Evolutionary conservation across 768 basidiomycete species (phyloP), one percentile per base, ranked within the genome.

Genomic region (Agaricus blazei): DNA sequence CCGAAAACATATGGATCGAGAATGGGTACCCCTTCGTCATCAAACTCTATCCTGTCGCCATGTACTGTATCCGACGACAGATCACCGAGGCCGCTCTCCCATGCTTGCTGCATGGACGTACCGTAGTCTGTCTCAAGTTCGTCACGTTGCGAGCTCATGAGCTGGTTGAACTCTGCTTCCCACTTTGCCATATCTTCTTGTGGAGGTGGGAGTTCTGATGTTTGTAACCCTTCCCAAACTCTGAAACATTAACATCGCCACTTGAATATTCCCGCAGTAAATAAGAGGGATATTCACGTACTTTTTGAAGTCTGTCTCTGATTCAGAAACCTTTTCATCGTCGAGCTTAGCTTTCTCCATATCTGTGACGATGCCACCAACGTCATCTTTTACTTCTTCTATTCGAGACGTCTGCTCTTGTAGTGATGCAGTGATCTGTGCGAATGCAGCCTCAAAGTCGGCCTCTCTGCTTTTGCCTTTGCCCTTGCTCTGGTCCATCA

Each of bases 371-470:
- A 79, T 62, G 64, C 86, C 84, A 23, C 78, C 82, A 12, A 87
- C 45, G 19, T 57, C 60, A 5, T 80, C 49, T 73, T 71, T 15
- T 79, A 77, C 47, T 68, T 73, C 29, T 74, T 72, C 26, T 68
- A 58, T 58, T 79, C 75, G 27, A 64, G 59, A 11, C 71, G 63
- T 12, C 69, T 67, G n/a, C 23, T 50, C 31, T 44, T 56, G 54
- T 24, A 84, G 63, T 19, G 83, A 81, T n/a, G 80, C 81, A 4
- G 75, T 73, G 2, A 79, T 73, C 61, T 87, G 80, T 9, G 83
- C 85, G 69, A 93, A 92, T 9, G 90, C 90, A n/a, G 86, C 86
- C 60, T 93, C 90, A 55, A 92, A 90, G 67, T 90, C 90, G 3
- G 80, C 81, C 51, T 91, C 87, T 54, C 80, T 77, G 15, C 75